phyloP scores from a whole-genome alignment of 306 rosid species.

The Vigna nakashimae region DNA sequence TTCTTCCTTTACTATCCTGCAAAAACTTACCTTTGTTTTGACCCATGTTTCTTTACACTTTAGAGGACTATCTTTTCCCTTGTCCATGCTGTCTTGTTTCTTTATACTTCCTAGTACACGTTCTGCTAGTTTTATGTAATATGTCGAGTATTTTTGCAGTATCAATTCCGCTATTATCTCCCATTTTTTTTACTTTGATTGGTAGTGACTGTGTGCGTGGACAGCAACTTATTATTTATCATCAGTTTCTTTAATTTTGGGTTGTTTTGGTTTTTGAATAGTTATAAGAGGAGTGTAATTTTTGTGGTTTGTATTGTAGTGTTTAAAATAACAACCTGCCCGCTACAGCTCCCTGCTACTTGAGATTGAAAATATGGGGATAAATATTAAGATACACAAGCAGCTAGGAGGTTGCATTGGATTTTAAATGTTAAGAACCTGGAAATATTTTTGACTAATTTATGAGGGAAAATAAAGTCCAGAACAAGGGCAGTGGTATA shows the following conservation, averaged over 20 bases:
- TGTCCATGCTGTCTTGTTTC: neutral
- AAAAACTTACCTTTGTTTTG: neutral
- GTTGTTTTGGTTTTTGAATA: neutral
- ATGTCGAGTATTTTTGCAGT: neutral
- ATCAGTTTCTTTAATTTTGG: neutral
- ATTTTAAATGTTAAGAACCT: slow-evolving; percentile 6
- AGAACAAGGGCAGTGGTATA: slow-evolving; percentile 1
- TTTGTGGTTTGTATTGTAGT: neutral
- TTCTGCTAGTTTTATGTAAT: slow-evolving; percentile 1
- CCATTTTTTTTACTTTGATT: neutral
- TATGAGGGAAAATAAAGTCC: neutral
- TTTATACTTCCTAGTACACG: neutral
- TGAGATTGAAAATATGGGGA: neutral
- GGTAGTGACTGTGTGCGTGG: neutral
- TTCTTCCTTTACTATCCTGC: neutral
- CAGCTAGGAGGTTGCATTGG: neutral
- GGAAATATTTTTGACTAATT: slow-evolving; percentile 16
- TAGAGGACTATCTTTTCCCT: neutral
- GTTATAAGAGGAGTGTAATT: neutral
- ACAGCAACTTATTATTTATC: neutral
- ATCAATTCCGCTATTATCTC: neutral
- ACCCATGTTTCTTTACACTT: neutral
- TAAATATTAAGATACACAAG: neutral
- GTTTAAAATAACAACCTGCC: neutral
- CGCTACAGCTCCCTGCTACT: neutral